Evolutionary conservation across 2,329 filamentous ascomycete genomes (phyloP).

Genomic region (Lachnellula cervina): DNA sequence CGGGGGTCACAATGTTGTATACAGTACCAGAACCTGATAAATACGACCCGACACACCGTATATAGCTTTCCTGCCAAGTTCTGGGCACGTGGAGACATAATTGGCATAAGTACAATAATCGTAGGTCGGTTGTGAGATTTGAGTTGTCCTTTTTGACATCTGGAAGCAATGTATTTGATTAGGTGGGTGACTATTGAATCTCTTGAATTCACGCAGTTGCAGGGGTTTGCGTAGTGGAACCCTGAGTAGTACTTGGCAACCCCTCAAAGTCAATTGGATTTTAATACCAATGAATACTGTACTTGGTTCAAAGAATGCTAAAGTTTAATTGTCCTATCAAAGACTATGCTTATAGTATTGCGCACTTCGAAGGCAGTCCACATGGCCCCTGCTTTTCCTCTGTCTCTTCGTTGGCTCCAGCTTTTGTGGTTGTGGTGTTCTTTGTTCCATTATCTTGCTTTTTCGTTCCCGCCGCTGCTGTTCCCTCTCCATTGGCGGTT

Average conservation of each 20-base stretch:
- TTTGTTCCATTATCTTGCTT: slow-evolving; percentile 15
- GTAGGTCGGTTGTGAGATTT: neutral
- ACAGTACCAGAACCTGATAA: too few relatives aligned
- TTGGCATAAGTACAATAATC: too few relatives aligned
- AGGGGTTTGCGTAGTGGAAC: too few relatives aligned
- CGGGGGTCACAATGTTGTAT: too few relatives aligned
- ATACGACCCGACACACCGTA: too few relatives aligned
- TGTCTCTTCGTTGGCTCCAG: slow-evolving; percentile 34
- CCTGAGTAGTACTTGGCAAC: too few relatives aligned
- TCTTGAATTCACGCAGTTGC: too few relatives aligned
- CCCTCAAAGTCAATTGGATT: too few relatives aligned
- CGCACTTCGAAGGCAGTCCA: slow-evolving; percentile 70
- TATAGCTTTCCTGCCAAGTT: too few relatives aligned
- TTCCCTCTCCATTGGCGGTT: slow-evolving; percentile 19
- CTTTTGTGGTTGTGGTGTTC: slow-evolving; percentile 19
- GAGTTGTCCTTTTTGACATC: neutral
- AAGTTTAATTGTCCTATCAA: neutral
- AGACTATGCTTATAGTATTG: slow-evolving; percentile 47
- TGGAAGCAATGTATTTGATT: neutral
- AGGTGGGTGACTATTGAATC: too few relatives aligned
- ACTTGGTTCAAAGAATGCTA: neutral
- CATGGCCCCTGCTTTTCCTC: slow-evolving; percentile 64
- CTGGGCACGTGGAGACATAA: too few relatives aligned
- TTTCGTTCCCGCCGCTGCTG: neutral
- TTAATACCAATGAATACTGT: too few relatives aligned